Evolutionary conservation across 495 filamentous ascomycete species (phyloP), one percentile per base, ranked within the genome.

Genomic region (Glutinoglossum americanum): DNA sequence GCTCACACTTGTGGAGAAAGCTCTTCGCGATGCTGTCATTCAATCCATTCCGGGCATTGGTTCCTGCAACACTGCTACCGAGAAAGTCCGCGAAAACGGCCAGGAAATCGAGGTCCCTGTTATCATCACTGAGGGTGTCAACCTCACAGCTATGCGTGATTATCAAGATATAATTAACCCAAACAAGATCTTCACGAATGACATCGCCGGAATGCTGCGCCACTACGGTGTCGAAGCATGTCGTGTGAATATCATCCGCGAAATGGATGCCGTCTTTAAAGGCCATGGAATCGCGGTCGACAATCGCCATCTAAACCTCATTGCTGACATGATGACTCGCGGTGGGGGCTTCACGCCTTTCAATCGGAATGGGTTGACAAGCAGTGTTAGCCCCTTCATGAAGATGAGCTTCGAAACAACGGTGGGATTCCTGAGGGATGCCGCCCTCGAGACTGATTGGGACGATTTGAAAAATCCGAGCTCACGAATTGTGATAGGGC

Each of bases 391-490:
- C 55, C 89, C 92, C 0, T 88, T 97, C 61, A 83, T 89, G 69
- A 95, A 96, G 76, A 95, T 95, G 88, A 93, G 86, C 68, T 97
- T 96, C 73, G 89, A 99, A 75, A 97, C 92, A 6, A 97, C 92
- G 23, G 78, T 94, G 35, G 84, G 83, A 1, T 96, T 94, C 72
- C 74, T 97, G 67, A 85, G 82, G 67, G 90, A 95, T 62, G 89
- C 90, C 27, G 87, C 94, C 19, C 68, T 90, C 45, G 88, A 95
- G 63, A 79, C 84, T 55, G 92, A 94, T 67, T 84, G 80, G 74
- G 92, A 99, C 70, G 83, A 85, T 64, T 75, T 99, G 56, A 82
- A 75, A 59, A 86, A 80, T 62, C 93, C 92, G 4, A 89, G 84
- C 68, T 81, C 83, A 60, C 78, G 89, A 59, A 88, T 99, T 69